phyloP scores from a whole-genome alignment of 2,329 filamentous ascomycete species.

The Stemphylium lycopersici region DNA sequence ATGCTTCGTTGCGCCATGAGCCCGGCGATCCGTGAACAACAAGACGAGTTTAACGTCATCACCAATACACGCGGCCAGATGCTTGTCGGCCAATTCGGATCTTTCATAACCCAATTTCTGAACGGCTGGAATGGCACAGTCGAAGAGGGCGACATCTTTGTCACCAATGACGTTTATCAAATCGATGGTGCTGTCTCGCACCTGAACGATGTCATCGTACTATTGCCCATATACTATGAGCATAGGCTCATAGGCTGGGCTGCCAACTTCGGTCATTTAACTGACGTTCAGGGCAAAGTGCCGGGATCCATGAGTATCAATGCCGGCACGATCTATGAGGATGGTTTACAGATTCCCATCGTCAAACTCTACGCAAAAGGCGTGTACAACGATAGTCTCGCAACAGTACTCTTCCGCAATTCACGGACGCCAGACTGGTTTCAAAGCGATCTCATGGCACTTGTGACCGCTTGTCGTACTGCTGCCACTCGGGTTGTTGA shows the following conservation, averaged over 20 bases:
- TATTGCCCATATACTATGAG: constrained; percentile 56
- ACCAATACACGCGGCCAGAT: constrained; percentile 57
- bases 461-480: constrained; percentile 56
- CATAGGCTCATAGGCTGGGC: constrained; percentile 56
- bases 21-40: constrained; percentile 58
- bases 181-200: constrained; percentile 58
- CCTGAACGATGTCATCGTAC: constrained; percentile 58
- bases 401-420: constrained; percentile 56
- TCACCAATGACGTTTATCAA: constrained; percentile 60
- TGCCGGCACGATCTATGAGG: constrained; percentile 56
- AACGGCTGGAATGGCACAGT: constrained; percentile 55
- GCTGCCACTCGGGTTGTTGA: constrained; percentile 55
- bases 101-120: constrained; percentile 58
- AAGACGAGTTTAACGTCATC: constrained; percentile 62
- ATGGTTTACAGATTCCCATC: constrained; percentile 58
- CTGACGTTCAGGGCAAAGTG: constrained; percentile 54
- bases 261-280: constrained; percentile 59
- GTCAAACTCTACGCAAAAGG: constrained; percentile 56
- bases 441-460: constrained; percentile 55
- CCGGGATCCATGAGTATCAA: constrained; percentile 60
- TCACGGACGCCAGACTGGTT: constrained; percentile 58
- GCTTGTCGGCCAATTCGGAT: constrained; percentile 60
- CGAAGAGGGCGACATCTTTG: constrained; percentile 58
- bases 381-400: constrained; percentile 52
- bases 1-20: constrained; percentile 58